Evolutionary conservation across 2,329 filamentous ascomycete genomes (phyloP), one percentile per base, ranked within the genome.

Genomic region (Sclerotiophoma versabilis): DNA sequence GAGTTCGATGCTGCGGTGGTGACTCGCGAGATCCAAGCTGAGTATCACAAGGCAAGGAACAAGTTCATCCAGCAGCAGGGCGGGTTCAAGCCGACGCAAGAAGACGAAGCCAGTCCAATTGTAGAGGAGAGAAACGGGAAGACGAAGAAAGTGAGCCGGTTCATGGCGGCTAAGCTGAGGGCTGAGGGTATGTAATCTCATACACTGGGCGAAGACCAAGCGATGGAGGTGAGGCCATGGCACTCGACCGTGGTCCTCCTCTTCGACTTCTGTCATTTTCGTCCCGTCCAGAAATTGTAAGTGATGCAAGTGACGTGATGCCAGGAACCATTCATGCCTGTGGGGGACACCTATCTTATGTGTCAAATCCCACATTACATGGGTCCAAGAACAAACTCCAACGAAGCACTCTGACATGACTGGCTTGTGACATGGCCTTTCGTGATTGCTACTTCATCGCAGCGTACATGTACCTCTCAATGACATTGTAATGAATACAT

Each of bases 21-120:
- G 44, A 84, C 89, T 47, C 87, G 90, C 58, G 89, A 96, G 72
- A 87, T 96, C 12, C 88, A 90, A 7, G 84, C 86, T 30, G 90
- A 96, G 69, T 96, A 96, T 74, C 89, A 96, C 72, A 87, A 85
- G 37, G 81, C 91, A 73, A 88, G 93, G 17, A 96, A 93, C 71
- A 85, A 84, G 66, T 87, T 96, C 75, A 92, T 97, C 48, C 86
- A 92, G 63, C 84, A 87, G 64, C 86, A 95, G 65, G 92, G 92
- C 45, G 92, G 92, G 3, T 96, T 96, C 73, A 77, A 89, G 65
- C 65, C 72, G 2, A 83, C 85, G 52, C 85, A 92, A 63, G 85
- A 90, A 54, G 87, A 91, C 55, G 81, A 84, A 46, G 83, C 82
- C 38, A 79, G 84, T 15, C 83, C 89, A 46, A 84, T 89, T 1